phyloP scores from a whole-genome alignment of 2,329 filamentous ascomycete genomes.

The Ophiostoma triangulosporum region DNA sequence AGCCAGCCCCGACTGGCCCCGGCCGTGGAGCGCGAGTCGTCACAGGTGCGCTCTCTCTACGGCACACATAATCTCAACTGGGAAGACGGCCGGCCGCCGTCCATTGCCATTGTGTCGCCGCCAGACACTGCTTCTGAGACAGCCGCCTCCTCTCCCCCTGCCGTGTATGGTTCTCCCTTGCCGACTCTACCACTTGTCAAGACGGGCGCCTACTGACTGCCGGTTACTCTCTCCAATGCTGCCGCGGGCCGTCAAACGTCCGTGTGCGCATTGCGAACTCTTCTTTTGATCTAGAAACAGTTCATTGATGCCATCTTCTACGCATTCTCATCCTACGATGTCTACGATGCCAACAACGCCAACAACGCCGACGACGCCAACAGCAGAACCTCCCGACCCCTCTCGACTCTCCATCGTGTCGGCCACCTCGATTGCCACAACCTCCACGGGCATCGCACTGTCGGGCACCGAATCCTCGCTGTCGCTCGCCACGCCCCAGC shows the following conservation, averaged over 20 bases:
- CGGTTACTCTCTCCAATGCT: slow-evolving; percentile 1
- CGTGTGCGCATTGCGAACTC: background rate
- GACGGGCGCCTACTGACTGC: slow-evolving; percentile 8
- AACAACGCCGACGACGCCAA: background rate
- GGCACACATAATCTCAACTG: slow-evolving; percentile 26
- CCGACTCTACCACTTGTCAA: slow-evolving; percentile 20
- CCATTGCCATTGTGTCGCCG: slow-evolving; percentile 34
- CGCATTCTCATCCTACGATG: background rate
- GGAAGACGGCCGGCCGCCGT: slow-evolving; percentile 37
- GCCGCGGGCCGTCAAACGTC: background rate
- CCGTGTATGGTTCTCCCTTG: background rate
- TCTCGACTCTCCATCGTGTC: slow-evolving; percentile 1
- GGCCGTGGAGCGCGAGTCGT: slow-evolving; percentile 48
- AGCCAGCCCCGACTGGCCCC: slow-evolving; percentile 20
- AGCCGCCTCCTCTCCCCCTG: background rate
- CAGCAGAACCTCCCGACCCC: background rate
- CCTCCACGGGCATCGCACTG: slow-evolving; percentile 1
- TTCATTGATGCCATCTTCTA: background rate
- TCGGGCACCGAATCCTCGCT: slow-evolving; percentile 4
- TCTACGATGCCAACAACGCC: background rate
- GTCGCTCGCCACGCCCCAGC: background rate
- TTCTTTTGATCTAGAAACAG: background rate
- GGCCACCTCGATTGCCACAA: slow-evolving; percentile 1
- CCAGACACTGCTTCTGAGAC: slow-evolving; percentile 8
- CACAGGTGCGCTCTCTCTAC: slow-evolving; percentile 56